A percentile compares a stretch with the other conserved stretches of the same genome.
These are phyloP conservation scores for Olyra latifolia DNA, from an alignment of 176 grass and related monocot genomes.

Conservation along the genomic window DNA sequence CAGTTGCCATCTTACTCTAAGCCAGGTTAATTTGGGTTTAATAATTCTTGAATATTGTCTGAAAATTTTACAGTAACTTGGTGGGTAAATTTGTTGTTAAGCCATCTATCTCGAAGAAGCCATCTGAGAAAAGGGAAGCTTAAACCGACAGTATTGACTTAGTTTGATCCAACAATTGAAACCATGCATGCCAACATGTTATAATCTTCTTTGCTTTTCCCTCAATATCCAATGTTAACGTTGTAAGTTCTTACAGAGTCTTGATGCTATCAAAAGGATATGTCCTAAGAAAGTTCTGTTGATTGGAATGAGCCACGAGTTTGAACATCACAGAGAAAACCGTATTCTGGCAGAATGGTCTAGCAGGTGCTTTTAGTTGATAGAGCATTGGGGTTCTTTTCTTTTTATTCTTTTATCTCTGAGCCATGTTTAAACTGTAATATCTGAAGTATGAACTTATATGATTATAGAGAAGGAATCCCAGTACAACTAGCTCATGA, in stretches of 20 bases:
- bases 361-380: constrained; percentile 24
- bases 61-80: not conserved
- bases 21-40: constrained; percentile 20
- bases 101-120: not conserved
- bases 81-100: not conserved
- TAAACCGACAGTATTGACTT: not conserved
- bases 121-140: not conserved
- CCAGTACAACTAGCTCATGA: constrained; percentile 79
- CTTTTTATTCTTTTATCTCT: not conserved
- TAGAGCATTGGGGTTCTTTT: constrained; percentile 3
- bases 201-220: not conserved
- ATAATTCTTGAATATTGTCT: not conserved
- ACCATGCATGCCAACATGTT: not conserved
- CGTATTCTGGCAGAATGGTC: constrained; percentile 72
- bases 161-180: not conserved
- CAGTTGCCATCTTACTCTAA: constrained; percentile 40
- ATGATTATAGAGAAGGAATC: constrained; percentile 72
- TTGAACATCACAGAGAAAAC: constrained; percentile 77
- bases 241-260: constrained; percentile 33
- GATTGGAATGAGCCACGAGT: constrained; percentile 90
- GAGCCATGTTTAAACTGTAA: not conserved
- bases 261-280: constrained; percentile 80
- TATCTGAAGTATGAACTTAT: not conserved
- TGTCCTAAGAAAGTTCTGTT: constrained; percentile 70
- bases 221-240: not conserved